phyloP scores from a whole-genome alignment of 257 asterid genomes.

The Dorcoceras hygrometricum region DNA sequence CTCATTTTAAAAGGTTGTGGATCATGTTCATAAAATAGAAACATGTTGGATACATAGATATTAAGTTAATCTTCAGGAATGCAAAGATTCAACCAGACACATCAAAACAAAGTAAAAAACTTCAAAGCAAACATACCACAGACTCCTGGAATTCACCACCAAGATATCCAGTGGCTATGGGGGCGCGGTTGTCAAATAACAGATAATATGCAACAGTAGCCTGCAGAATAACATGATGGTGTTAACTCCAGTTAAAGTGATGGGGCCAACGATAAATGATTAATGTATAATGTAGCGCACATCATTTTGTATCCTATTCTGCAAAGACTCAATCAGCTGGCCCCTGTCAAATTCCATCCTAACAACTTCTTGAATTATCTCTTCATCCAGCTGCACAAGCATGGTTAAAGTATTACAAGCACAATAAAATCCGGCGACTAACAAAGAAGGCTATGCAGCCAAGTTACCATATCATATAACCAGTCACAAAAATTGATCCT shows the following conservation, averaged over 20 bases:
- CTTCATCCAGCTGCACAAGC: conserved; percentile 82
- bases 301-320: conserved; percentile 80
- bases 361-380: conserved; percentile 66
- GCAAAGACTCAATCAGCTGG: conserved; percentile 76
- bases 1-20: too few relatives aligned
- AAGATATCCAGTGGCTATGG: conserved; percentile 67
- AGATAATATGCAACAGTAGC: conserved; percentile 93
- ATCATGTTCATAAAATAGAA: background rate
- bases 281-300: conserved; percentile 36
- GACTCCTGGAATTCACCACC: conserved; percentile 80
- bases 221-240: conserved; percentile 38
- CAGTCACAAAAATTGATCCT: background rate
- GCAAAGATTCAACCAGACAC: conserved; percentile 7
- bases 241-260: conserved; percentile 13
- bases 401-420: conserved; percentile 25
- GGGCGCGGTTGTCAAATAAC: conserved; percentile 69
- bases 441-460: conserved; percentile 1
- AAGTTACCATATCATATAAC: conserved; percentile 8
- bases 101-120: conserved; percentile 10
- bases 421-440: conserved; percentile 3
- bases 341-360: conserved; percentile 71
- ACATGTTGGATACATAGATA: background rate
- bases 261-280: conserved; percentile 12
- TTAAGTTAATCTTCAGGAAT: conserved; percentile 1
- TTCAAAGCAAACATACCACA: conserved; percentile 41